Evolutionary conservation across 2,329 filamentous ascomycete species (phyloP).

Genomic region (Claviceps sp.): DNA sequence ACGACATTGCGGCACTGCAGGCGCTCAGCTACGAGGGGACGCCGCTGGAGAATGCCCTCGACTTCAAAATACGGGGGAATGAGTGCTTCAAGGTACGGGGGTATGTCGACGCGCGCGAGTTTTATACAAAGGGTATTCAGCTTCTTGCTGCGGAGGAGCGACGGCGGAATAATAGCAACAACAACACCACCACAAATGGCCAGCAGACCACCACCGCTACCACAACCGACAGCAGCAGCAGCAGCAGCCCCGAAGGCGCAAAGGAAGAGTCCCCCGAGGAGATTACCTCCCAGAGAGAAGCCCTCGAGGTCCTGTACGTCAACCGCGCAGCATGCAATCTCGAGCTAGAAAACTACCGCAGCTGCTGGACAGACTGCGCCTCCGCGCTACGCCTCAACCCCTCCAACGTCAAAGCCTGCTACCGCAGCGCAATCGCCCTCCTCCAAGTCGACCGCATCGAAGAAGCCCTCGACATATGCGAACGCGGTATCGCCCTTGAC

Average conservation of each 20-base stretch:
- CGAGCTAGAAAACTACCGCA: conserved; percentile 77
- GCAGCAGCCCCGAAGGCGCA: conserved; percentile 12
- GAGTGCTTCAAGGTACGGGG: conserved; percentile 63
- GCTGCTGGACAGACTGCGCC: conserved; percentile 74
- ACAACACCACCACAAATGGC: conserved; percentile 10
- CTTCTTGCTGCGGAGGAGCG: conserved; percentile 54
- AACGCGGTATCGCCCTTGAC: conserved; percentile 61
- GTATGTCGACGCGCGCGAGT: conserved; percentile 78
- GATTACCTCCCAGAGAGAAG: conserved; percentile 42
- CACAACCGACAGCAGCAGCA: conserved; percentile 13
- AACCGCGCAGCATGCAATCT: conserved; percentile 89
- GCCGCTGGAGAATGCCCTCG: conserved; percentile 63
- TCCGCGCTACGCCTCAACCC: conserved; percentile 67
- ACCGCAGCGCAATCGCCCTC: conserved; percentile 68
- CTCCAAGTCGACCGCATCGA: conserved; percentile 63
- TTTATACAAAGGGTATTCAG: conserved; percentile 75
- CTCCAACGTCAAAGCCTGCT: conserved; percentile 78
- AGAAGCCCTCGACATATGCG: conserved; percentile 71
- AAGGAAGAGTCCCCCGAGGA: conserved; percentile 37
- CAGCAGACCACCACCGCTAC: no score
- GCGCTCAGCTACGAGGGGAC: conserved; percentile 91
- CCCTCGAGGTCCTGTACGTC: conserved; percentile 65
- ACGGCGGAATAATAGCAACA: conserved; percentile 26
- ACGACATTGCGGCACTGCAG: conserved; percentile 72
- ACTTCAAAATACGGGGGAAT: conserved; percentile 88